Conservation (phyloP, 768 basidiomycete species). For the Mycena venus region DNA sequence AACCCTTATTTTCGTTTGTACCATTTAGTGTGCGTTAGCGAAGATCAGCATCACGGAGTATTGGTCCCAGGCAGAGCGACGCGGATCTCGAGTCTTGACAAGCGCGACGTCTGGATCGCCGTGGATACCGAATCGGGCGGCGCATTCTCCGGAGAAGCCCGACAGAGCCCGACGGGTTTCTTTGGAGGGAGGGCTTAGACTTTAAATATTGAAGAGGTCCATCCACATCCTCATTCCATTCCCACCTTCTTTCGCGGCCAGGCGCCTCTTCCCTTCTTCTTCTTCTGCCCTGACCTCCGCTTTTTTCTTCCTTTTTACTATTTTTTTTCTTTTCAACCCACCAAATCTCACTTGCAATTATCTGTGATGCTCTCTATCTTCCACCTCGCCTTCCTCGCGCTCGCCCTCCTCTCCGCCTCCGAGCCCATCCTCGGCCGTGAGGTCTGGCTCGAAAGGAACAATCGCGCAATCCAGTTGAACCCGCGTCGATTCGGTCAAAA, state of each 20-base stretch:
- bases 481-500: slow-evolving; percentile 69
- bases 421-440: slow-evolving; percentile 53
- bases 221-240: neutral
- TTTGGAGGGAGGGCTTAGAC: neutral
- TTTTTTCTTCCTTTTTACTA: slow-evolving; percentile 22
- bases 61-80: too few relatives aligned
- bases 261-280: slow-evolving; percentile 15
- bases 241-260: slow-evolving; percentile 12
- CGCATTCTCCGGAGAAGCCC: too few relatives aligned
- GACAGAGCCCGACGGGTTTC: too few relatives aligned
- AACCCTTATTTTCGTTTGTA: too few relatives aligned
- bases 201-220: neutral
- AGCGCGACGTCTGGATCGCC: neutral
- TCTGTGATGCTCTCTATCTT: slow-evolving; percentile 37
- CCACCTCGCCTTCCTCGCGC: slow-evolving; percentile 33
- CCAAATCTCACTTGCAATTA: slow-evolving; percentile 26
- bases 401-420: slow-evolving; percentile 34
- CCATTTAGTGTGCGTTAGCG: too few relatives aligned
- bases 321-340: slow-evolving; percentile 27
- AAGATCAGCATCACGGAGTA: neutral
- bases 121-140: neutral
- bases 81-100: too few relatives aligned
- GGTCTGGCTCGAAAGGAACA: slow-evolving; percentile 63
- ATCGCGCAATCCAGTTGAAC: slow-evolving; percentile 58
- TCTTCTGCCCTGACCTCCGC: too few relatives aligned